phyloP scores from a whole-genome alignment of 2,329 filamentous ascomycete genomes.

The Cercospora brassicicola region DNA sequence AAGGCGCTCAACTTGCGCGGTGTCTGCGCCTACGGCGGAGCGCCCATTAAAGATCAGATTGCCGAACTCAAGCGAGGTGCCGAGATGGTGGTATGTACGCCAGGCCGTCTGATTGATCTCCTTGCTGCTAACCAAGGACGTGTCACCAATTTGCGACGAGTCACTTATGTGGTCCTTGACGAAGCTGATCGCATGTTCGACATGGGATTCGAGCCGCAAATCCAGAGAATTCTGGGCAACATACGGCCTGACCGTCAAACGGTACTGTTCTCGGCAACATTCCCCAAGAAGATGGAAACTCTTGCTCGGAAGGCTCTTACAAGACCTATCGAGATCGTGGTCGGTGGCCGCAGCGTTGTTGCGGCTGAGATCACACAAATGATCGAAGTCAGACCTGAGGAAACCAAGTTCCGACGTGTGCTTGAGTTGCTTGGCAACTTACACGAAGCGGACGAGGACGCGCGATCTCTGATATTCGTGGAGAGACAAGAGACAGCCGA shows the following conservation, averaged over 20 bases:
- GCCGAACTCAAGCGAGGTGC: conserved; percentile 92
- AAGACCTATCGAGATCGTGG: conserved; percentile 84
- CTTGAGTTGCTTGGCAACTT: conserved; percentile 84
- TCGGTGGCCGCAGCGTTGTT: conserved; percentile 76
- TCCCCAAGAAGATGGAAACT: conserved; percentile 88
- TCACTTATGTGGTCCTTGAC: conserved; percentile 92
- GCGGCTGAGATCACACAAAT: conserved; percentile 79
- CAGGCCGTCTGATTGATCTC: conserved; percentile 92
- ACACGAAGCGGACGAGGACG: conserved; percentile 84
- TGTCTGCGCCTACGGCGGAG: conserved; percentile 91
- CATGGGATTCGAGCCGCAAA: conserved; percentile 98
- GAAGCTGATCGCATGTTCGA: conserved; percentile 99
- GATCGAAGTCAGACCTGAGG: conserved; percentile 81
- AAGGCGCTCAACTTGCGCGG: no score
- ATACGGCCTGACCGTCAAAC: conserved; percentile 91
- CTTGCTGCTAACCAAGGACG: conserved; percentile 90
- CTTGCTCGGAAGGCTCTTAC: conserved; percentile 84
- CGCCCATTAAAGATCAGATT: conserved; percentile 96
- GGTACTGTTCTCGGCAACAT: conserved; percentile 93
- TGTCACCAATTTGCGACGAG: conserved; percentile 83
- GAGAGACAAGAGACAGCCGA: conserved; percentile 42
- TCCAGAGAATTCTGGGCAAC: conserved; percentile 92
- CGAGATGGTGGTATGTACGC: conserved; percentile 92
- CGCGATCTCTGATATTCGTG: conserved; percentile 70
- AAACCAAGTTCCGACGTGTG: conserved; percentile 78